phyloP scores from a whole-genome alignment of 257 asterid species.

The Solanum medicagineum region DNA sequence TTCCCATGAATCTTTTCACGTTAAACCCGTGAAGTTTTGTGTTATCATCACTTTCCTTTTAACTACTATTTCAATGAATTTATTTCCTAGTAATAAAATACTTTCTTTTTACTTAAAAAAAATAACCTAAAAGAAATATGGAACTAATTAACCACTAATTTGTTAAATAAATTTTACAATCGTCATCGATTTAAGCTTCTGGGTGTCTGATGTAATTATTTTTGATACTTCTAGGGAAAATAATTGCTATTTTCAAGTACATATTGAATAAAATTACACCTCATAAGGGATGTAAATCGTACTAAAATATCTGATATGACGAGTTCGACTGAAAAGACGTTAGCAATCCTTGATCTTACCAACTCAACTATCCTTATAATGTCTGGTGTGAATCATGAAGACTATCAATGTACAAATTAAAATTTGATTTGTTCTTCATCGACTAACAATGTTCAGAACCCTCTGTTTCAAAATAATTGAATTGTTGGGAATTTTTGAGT shows the following conservation, averaged over 20 bases:
- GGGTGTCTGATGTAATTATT: background rate
- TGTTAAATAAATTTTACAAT: background rate
- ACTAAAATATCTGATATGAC: fast-evolving
- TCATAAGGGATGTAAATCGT: too few species aligned
- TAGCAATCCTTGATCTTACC: too few species aligned
- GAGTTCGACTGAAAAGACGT: background rate
- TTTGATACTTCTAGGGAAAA: too few species aligned
- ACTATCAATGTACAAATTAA: background rate
- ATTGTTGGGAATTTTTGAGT: too few species aligned
- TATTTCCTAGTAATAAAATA: background rate
- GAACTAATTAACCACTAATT: background rate
- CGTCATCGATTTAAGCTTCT: background rate
- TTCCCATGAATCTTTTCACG: background rate
- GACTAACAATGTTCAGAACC: background rate
- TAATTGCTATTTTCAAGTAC: too few species aligned
- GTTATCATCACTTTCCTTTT: background rate
- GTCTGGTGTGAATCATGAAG: background rate
- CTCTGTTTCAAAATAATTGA: too few species aligned
- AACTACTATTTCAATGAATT: background rate
- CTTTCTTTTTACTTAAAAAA: background rate
- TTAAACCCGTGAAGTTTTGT: background rate
- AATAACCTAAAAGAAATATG: background rate
- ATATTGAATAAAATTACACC: too few species aligned
- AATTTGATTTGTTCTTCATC: background rate
- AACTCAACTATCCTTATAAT: background rate